A percentile compares a stretch with the other conserved stretches of the same genome.
These are phyloP conservation scores for Gnomoniopsis smithogilvyi DNA, from an alignment of 2,329 filamentous ascomycete species.

Conservation along the genomic window DNA sequence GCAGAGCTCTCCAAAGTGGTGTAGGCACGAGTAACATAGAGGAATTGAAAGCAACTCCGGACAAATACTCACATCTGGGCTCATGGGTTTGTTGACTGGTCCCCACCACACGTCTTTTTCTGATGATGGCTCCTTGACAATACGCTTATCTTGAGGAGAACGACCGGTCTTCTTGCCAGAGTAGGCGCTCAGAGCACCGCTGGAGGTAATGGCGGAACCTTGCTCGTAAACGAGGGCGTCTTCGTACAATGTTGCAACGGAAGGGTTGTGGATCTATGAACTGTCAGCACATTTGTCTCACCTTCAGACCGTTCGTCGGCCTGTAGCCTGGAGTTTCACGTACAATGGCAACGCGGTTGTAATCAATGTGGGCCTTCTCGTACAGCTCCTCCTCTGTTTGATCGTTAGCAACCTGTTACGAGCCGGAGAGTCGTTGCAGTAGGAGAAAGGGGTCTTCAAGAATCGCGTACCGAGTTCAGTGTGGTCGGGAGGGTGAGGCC, in stretches of 20 bases:
- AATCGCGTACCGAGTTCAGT: constrained; percentile 73
- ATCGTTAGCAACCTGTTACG: neutral
- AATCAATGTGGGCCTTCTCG: constrained; percentile 98
- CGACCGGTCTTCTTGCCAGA: constrained; percentile 97
- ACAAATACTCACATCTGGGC: constrained; percentile 72
- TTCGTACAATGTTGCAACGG: constrained; percentile 94
- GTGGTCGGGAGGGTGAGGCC: constrained; percentile 76
- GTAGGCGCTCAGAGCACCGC: constrained; percentile 93
- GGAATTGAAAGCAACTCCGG: neutral
- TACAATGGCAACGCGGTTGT: constrained; percentile 97
- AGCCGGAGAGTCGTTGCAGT: too few species aligned
- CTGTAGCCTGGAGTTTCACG: constrained; percentile 32
- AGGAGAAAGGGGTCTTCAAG: too few species aligned
- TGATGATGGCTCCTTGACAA: constrained; percentile 87
- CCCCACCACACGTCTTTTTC: constrained; percentile 98
- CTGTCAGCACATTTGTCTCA: constrained; percentile 20
- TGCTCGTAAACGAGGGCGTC: constrained; percentile 96
- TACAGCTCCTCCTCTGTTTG: constrained; percentile 81
- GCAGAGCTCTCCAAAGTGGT: neutral
- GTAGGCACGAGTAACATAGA: neutral
- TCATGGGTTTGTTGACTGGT: constrained; percentile 99
- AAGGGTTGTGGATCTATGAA: constrained; percentile 76
- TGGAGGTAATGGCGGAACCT: constrained; percentile 94
- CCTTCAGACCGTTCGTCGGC: neutral
- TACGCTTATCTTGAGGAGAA: constrained; percentile 94